Conservation (phyloP, 2,329 filamentous ascomycete species). For the Ophiostoma sp. region DNA sequence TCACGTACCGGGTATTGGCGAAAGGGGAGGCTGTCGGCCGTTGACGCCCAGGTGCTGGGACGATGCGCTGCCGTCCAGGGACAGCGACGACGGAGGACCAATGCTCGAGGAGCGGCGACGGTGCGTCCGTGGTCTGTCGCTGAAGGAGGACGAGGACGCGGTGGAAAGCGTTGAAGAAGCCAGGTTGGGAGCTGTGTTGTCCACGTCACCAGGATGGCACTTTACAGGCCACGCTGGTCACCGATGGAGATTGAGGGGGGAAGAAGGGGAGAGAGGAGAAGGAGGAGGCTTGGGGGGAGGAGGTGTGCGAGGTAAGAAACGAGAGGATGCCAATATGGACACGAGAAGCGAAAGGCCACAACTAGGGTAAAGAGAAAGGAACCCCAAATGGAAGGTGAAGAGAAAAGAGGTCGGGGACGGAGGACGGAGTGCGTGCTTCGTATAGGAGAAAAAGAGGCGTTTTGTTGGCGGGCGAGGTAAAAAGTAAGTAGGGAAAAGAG, state of each 20-base stretch:
- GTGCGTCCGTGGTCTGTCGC: constrained; percentile 46
- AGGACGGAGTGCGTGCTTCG: neutral
- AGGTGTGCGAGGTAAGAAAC: neutral
- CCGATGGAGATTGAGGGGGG: constrained; percentile 12
- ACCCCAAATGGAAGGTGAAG: neutral
- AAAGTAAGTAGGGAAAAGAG: constrained; percentile 6
- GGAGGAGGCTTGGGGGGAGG: constrained; percentile 4
- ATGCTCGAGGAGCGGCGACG: constrained; percentile 36
- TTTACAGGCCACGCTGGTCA: constrained; percentile 26
- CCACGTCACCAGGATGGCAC: constrained; percentile 29
- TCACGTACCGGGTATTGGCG: constrained; percentile 52
- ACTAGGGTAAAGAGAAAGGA: neutral
- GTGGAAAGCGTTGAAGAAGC: constrained; percentile 44
- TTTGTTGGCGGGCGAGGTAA: neutral
- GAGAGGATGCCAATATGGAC: neutral
- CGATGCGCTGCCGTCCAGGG: constrained; percentile 32
- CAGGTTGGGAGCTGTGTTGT: constrained; percentile 40
- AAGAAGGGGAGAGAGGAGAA: neutral
- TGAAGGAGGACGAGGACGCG: constrained; percentile 51
- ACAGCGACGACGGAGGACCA: constrained; percentile 30
- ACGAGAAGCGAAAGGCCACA: neutral
- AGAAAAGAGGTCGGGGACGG: neutral
- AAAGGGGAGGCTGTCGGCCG: constrained; percentile 40
- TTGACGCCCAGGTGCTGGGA: constrained; percentile 38
- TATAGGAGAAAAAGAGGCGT: neutral